Evolutionary conservation across 148 eudicot genomes (phyloP).

Genomic region (Rheum nobile): DNA sequence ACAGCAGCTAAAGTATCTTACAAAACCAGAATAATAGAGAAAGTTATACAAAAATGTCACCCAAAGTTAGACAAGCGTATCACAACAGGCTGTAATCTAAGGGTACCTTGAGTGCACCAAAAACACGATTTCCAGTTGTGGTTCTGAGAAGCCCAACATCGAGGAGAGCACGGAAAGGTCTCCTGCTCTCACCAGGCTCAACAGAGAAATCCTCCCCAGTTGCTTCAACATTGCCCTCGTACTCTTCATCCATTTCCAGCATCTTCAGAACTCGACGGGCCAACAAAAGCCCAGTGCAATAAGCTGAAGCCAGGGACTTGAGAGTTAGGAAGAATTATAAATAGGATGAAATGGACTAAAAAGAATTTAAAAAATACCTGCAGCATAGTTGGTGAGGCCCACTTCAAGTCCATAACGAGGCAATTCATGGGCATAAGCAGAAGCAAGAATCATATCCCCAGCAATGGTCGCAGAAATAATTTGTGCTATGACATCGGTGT

Average conservation of each 20-base stretch:
- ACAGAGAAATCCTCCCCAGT: constrained; percentile 81
- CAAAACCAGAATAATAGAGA: not conserved
- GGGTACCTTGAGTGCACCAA: constrained; percentile 74
- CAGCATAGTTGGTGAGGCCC: constrained; percentile 72
- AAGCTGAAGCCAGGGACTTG: constrained; percentile 22
- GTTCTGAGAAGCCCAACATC: constrained; percentile 79
- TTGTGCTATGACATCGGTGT: constrained; percentile 65
- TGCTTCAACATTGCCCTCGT: constrained; percentile 76
- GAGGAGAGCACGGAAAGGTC: constrained; percentile 86
- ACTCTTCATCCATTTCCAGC: constrained; percentile 65
- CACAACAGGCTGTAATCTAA: too few species aligned
- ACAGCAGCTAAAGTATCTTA: not conserved
- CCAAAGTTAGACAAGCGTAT: too few species aligned
- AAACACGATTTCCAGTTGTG: constrained; percentile 79
- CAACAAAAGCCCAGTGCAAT: constrained; percentile 72
- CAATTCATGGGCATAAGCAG: constrained; percentile 76
- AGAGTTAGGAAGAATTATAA: not conserved
- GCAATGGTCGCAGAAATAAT: constrained; percentile 59
- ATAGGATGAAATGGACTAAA: not conserved
- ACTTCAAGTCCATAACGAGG: constrained; percentile 72
- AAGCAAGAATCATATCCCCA: constrained; percentile 55
- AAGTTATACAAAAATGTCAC: too few species aligned
- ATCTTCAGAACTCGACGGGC: constrained; percentile 54
- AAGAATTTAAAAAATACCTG: constrained; percentile 27
- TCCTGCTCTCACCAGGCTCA: constrained; percentile 64